These are phyloP conservation scores for Colletotrichum sp. DNA, from an alignment of 2,329 filamentous ascomycete species.

Conservation along the genomic window DNA sequence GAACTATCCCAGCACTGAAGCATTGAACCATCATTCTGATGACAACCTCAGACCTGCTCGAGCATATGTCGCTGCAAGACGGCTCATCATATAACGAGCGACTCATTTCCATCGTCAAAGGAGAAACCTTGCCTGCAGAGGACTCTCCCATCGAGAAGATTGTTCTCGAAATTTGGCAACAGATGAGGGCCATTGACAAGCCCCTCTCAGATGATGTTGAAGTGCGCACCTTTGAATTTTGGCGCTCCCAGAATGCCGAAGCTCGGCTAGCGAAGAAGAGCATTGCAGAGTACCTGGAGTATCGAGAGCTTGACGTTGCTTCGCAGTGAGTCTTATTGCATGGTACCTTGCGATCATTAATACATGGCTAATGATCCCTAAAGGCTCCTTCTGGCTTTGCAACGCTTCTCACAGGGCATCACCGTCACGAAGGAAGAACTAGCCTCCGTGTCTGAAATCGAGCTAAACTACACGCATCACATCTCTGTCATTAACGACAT, in stretches of 20 bases:
- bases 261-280: background rate
- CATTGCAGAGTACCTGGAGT: background rate
- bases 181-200: background rate
- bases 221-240: background rate
- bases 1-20: background rate
- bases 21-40: background rate
- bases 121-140: background rate
- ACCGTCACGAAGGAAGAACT: background rate
- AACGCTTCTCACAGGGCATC: background rate
- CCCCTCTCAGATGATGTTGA: background rate
- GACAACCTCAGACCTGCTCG: background rate
- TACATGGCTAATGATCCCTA: background rate
- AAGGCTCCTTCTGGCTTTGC: background rate
- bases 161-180: background rate
- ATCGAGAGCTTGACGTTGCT: background rate
- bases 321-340: background rate
- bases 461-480: background rate
- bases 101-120: background rate
- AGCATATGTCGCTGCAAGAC: background rate
- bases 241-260: background rate
- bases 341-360: accelerated
- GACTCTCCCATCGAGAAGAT: background rate
- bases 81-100: background rate
- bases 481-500: background rate
- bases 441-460: background rate